Evolutionary conservation across 768 basidiomycete species (phyloP).

Genomic region (Tricholoma terreum): DNA sequence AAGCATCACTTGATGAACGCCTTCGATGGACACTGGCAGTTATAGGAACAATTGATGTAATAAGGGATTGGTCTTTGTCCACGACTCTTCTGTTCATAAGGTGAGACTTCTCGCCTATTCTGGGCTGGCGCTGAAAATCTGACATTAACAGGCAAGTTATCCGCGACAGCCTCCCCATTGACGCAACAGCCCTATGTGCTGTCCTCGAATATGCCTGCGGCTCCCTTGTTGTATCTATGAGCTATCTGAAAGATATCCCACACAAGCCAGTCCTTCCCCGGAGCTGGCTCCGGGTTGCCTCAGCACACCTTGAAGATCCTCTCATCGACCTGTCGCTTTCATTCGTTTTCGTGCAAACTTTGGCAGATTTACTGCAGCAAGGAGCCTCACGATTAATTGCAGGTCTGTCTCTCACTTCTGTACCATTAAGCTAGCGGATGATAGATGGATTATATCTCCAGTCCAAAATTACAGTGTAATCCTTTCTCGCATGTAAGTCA

Average conservation of each 20-base stretch:
- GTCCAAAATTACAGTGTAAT: slow-evolving; percentile 31
- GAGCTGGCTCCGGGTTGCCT: slow-evolving; percentile 41
- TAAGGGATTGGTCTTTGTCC: slow-evolving; percentile 20
- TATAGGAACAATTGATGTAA: not conserved
- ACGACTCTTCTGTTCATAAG: slow-evolving; percentile 36
- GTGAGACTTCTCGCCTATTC: slow-evolving; percentile 27
- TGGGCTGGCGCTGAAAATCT: not conserved
- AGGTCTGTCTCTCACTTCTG: slow-evolving; percentile 13
- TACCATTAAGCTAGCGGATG: not conserved
- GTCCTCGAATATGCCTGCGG: slow-evolving; percentile 48
- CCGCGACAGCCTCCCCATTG: slow-evolving; percentile 31
- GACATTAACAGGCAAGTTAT: slow-evolving; percentile 40
- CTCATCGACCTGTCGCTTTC: not conserved
- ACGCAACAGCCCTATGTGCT: slow-evolving; percentile 48
- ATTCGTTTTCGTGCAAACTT: slow-evolving; percentile 8
- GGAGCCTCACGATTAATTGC: slow-evolving; percentile 24
- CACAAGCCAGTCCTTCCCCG: slow-evolving; percentile 51
- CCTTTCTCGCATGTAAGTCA: slow-evolving; percentile 44
- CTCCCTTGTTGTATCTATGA: slow-evolving; percentile 30
- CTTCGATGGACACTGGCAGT: not conserved
- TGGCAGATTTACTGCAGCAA: slow-evolving; percentile 22
- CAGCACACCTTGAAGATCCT: slow-evolving; percentile 10
- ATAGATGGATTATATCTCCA: slow-evolving; percentile 18
- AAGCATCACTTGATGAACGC: not conserved
- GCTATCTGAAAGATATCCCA: slow-evolving; percentile 16